A percentile compares a stretch with the other conserved stretches of the same genome.
Conservation (phyloP, 176 grass and related monocot genomes). For the Musa acuminata region DNA sequence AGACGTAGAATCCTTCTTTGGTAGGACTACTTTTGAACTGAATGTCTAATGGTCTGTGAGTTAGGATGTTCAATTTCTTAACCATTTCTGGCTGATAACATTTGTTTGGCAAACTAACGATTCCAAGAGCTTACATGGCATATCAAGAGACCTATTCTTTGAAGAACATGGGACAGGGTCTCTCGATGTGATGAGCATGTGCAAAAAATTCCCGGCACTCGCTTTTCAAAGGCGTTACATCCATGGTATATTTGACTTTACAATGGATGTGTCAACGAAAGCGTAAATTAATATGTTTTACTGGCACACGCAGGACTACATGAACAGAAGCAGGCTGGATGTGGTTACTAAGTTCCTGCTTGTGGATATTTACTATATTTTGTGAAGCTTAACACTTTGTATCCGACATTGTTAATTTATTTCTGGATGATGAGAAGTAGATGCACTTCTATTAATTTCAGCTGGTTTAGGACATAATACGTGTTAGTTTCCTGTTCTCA, state of each 20-base stretch:
- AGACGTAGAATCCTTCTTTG: no score
- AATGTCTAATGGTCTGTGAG: no score
- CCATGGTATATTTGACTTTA: background rate
- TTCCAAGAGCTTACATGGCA: no score
- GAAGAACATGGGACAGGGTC: no score
- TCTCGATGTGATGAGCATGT: no score
- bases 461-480: background rate
- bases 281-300: background rate
- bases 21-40: no score
- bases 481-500: background rate
- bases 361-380: background rate
- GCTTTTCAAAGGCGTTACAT: slow-evolving; percentile 2
- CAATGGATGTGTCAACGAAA: background rate
- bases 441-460: background rate
- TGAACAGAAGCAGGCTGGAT: background rate
- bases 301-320: background rate
- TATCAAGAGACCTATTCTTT: no score
- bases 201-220: no score
- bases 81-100: no score
- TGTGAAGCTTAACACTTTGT: no score
- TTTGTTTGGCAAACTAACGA: no score
- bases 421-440: background rate
- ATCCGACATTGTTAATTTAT: background rate
- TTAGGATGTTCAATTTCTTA: no score
- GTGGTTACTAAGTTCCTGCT: background rate